Base-by-base conservation (phyloP, 768 basidiomycete genomes). In the Lentinula sp. region DNA sequence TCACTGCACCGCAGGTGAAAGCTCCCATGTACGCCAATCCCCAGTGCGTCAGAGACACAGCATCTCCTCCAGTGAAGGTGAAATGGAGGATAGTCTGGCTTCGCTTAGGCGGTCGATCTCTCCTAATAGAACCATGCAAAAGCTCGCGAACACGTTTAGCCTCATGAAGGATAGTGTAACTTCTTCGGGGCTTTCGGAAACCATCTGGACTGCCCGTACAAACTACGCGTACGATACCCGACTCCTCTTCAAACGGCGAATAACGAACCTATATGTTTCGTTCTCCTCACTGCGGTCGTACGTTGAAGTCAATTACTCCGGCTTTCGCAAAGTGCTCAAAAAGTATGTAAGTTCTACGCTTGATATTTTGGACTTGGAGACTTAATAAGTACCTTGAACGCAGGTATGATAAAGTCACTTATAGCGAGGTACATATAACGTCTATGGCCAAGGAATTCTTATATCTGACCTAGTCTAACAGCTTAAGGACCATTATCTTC, bases 341-440 rank as follows among this genome's bases (percentile, higher is more conserved):
- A 98, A 98, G 90, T 94, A 70, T 28, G 28, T 28, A 61, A 85
- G 72, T 35, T n/a, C 54, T 59, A 49, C 48, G 6, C 60, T 41
- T 37, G 42, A 39, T 13, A 13, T 13, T 43, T 37, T 36, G 23
- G 35, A 46, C 32, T 6, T 53, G 46, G 20, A 60, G 59, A 63
- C 59, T 54, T 59, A 7, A 64, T 61, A 57, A 57, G 16, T 37
- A 20, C 20, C 28, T 28, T 28, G 49, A n/a, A 9, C n/a, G n/a
- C 63, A 94, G 93, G 73, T 96, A 95, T 69, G 95, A 98, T 81
- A 98, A 98, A 74, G 90, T 97, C 64, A 93, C 88, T 3, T 82
- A 85, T 64, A 89, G 83, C 62, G 80, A 87, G 69, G 83, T 82
- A 62, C 42, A 75, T 63, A 36, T 7, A 37, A 4, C 36, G 28